Evolutionary conservation across 192 early-diverging fungal genomes (phyloP), one percentile per base, ranked within the genome.

Genomic region (Spizellomyces punctatus): DNA sequence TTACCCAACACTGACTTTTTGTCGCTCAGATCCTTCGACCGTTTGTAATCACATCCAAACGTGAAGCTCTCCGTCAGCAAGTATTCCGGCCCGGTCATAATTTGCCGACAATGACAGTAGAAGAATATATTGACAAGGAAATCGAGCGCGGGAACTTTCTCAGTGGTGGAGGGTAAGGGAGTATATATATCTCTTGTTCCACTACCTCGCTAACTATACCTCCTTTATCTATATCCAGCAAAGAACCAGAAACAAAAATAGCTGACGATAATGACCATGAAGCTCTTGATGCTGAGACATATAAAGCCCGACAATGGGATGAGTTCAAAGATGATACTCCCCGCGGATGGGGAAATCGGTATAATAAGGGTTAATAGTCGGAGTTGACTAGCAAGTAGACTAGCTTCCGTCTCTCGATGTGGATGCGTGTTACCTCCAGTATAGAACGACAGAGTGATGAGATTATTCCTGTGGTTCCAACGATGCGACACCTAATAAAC

Each of bases 51-150:
- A 94, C 91, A 1, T 78, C 76, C 42, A 44, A 71, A n/a, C 86
- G 92, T 6, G 82, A 91, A 67, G 82, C 84, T 48, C 83, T 96
- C 57, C 83, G 84, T 59, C 81, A 95, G 41, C 82, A 87, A 21
- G 96, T 98, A 10, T 99, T 95, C 73, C 59, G 90, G 19, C 93
- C 92, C 1, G 88, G 92, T 10, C 91, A 92, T 76, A 90, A 85
- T 36, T 69, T 99, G 66, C 98, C 98, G 7, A 98, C 96, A 6
- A 98, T 99, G 96, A 86, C 93, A 0, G 88, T 99, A 57, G 98
- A 99, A 54, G 92, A 98, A 79, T 99, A 96, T 70, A 70, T 98
- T 66, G 84, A 93, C 56, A 85, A 88, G 59, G 95, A 99, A 77
- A 81, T 86, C 65, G 88, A 91, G 69, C 85, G 93, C 6, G 97